Percentiles rank a stretch among this genome's conserved stretches.
phyloP scores from a whole-genome alignment of 2,329 filamentous ascomycete genomes.

The Fusarium sulawesiense region DNA sequence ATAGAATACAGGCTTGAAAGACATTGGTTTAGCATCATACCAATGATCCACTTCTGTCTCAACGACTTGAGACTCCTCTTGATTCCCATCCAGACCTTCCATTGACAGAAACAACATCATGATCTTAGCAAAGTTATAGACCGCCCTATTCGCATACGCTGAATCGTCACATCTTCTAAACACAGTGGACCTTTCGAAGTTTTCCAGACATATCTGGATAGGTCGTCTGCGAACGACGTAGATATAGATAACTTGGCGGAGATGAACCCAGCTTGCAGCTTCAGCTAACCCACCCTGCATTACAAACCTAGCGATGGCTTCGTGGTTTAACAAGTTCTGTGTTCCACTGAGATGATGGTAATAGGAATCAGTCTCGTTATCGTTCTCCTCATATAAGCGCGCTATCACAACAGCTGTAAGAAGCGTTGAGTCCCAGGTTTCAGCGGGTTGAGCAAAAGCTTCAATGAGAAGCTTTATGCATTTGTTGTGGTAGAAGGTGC shows the following conservation, averaged over 20 bases:
- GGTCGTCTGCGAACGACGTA: neutral
- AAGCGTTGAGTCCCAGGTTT: neutral
- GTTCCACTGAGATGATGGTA: constrained; percentile 9
- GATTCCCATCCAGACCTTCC: neutral
- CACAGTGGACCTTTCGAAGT: constrained; percentile 1
- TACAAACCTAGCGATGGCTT: neutral
- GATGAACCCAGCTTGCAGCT: constrained; percentile 13
- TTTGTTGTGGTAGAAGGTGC: constrained; percentile 15
- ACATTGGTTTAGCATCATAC: neutral
- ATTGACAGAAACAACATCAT: neutral
- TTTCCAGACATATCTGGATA: constrained; percentile 2
- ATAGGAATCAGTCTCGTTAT: constrained; percentile 10
- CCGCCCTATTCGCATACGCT: neutral
- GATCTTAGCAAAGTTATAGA: neutral
- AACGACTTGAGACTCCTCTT: rapidly evolving
- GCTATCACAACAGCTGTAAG: neutral
- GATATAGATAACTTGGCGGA: neutral
- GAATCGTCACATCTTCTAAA: constrained; percentile 9
- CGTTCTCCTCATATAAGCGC: constrained; percentile 1
- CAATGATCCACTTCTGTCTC: neutral
- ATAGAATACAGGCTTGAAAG: neutral
- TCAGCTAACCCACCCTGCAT: constrained; percentile 8
- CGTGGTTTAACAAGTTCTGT: neutral
- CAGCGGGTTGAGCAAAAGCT: neutral
- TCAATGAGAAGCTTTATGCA: neutral